Evolutionary conservation across 495 filamentous ascomycete genomes (phyloP), one percentile per base, ranked within the genome.

Genomic region (Clavariopsis aquatica): DNA sequence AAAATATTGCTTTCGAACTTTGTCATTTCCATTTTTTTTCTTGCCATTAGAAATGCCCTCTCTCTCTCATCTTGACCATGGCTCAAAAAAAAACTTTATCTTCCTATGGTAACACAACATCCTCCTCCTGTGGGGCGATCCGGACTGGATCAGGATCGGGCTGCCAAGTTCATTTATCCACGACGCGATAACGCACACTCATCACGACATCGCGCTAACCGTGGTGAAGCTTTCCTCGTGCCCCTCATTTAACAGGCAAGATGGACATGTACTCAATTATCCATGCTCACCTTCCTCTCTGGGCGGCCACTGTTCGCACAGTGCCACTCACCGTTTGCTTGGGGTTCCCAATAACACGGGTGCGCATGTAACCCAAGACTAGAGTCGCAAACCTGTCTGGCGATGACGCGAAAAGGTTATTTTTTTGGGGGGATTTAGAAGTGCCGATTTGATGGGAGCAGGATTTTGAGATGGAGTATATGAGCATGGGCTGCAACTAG

Each of bases 311-410:
- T 49, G 54, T 41, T 43, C 36, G 27, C 7, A 10, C 22, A 24
- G 38, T 10, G n/a, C 62, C 23, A 23, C 62, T 46, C 12, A 28
- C n/a, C 5, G 36, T 52, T 51, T 31, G 47, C 34, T 58, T 57
- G 54, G 45, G n/a, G 26, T 24, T 19, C 20, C n/a, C 53, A 36
- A 57, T 8, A 15, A 20, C 19, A 29, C 6, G 13, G 41, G 3
- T 19, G n/a, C 41, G n/a, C 45, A 64, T 60, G 62, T 54, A 60
- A 65, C 62, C 62, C 62, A 59, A 65, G 62, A 20, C 52, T 51
- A n/a, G 5, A n/a, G n/a, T 57, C 62, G 62, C 54, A 52, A 57
- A 29, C 2, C n/a, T 15, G 47, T 47, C 31, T 53, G 1, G 46
- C 55, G 56, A 59, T 65, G 62, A 65, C 62, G 62, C 56, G 55